These are phyloP conservation scores for Aspergillus diversus DNA, from an alignment of 495 filamentous ascomycete genomes.

Conservation along the genomic window DNA sequence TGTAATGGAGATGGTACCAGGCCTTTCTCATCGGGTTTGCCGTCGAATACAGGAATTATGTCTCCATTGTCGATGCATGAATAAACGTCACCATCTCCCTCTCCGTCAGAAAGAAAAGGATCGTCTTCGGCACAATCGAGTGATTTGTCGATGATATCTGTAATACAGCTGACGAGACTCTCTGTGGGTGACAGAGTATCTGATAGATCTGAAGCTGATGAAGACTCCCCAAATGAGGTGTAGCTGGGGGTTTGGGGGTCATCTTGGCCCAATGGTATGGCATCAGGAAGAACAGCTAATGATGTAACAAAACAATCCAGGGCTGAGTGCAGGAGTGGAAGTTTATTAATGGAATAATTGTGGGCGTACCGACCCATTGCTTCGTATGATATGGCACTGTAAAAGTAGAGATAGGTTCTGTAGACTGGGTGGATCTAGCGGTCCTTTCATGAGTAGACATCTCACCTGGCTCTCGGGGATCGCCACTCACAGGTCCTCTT, in stretches of 20 bases:
- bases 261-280: neutral
- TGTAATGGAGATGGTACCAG: conserved; percentile 36
- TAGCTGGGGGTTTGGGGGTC: conserved; percentile 1
- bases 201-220: conserved; percentile 12
- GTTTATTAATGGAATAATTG: conserved; percentile 44
- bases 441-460: conserved; percentile 2
- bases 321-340: conserved; percentile 39
- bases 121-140: conserved; percentile 27
- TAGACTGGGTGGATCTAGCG: conserved; percentile 42
- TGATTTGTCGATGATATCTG: conserved; percentile 32
- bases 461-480: neutral
- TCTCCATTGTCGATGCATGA: neutral
- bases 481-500: conserved; percentile 33
- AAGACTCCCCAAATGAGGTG: conserved; percentile 16
- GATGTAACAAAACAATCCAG: conserved; percentile 36
- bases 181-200: conserved; percentile 18
- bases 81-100: conserved; percentile 3
- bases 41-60: neutral
- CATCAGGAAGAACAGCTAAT: conserved; percentile 25
- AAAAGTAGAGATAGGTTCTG: conserved; percentile 47
- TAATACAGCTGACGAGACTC: conserved; percentile 29
- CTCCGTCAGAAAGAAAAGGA: conserved; percentile 32
- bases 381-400: conserved; percentile 50
- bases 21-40: neutral
- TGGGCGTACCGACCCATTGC: conserved; percentile 45